A percentile compares a stretch with the other conserved stretches of the same genome.
phyloP scores from a whole-genome alignment of 768 basidiomycete species.

The Dendrothele bispora region DNA sequence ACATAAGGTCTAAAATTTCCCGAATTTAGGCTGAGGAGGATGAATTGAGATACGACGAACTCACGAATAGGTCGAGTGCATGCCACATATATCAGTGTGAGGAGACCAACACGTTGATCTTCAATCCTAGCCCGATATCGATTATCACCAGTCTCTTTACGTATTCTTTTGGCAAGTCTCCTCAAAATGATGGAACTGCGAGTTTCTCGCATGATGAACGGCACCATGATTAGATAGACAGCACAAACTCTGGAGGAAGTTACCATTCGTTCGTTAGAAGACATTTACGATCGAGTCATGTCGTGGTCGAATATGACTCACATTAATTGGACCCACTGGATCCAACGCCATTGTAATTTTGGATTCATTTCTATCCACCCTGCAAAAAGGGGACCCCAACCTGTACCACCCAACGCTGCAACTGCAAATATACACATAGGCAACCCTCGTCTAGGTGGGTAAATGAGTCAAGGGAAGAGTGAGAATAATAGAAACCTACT shows the following conservation, averaged over 20 bases:
- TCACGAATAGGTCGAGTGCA: conserved; percentile 70
- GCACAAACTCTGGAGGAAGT: conserved; percentile 52
- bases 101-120: conserved; percentile 55
- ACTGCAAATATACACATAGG: conserved; percentile 78
- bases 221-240: conserved; percentile 46
- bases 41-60: no score
- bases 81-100: conserved; percentile 63
- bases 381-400: conserved; percentile 60
- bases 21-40: no score
- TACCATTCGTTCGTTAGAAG: no score
- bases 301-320: conserved; percentile 29
- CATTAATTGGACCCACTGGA: conserved; percentile 81
- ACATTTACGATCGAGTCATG: no score
- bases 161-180: conserved; percentile 56
- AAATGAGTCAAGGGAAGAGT: neutral
- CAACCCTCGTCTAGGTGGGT: conserved; percentile 64
- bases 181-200: conserved; percentile 69
- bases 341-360: conserved; percentile 74
- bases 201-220: conserved; percentile 70
- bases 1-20: conserved; percentile 64
- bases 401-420: conserved; percentile 58
- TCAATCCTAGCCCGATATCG: conserved; percentile 66
- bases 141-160: conserved; percentile 64
- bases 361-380: conserved; percentile 68
- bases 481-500: conserved; percentile 38